A percentile compares a stretch with the other conserved stretches of the same genome.
Evolutionary conservation across 768 basidiomycete genomes (phyloP).

Genomic region (Daedaleopsis nitida): DNA sequence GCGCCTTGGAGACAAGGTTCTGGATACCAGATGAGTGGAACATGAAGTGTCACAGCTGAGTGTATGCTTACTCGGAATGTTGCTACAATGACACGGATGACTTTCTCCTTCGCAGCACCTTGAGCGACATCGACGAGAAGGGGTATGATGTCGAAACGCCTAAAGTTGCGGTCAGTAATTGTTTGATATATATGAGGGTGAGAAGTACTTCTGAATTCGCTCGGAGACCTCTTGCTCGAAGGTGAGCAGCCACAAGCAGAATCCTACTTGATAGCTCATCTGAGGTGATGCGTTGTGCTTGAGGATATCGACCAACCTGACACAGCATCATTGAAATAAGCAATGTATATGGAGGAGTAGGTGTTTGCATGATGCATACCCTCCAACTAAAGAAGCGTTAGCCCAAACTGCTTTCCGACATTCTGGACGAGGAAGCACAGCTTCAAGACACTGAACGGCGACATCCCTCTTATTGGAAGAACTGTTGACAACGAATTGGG

Average conservation of each 20-base stretch:
- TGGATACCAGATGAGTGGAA: slow-evolving; percentile 31
- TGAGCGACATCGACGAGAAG: slow-evolving; percentile 83
- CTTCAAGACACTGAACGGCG: slow-evolving; percentile 89
- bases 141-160: slow-evolving; percentile 89
- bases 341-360: not conserved
- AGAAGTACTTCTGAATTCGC: slow-evolving; percentile 79
- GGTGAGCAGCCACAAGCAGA: slow-evolving; percentile 92
- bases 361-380: slow-evolving; percentile 43
- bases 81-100: slow-evolving; percentile 89
- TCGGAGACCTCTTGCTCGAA: slow-evolving; percentile 87
- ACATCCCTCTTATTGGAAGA: slow-evolving; percentile 79
- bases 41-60: not conserved
- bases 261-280: slow-evolving; percentile 92
- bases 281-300: slow-evolving; percentile 84
- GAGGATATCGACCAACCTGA: slow-evolving; percentile 81
- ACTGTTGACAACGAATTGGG: slow-evolving; percentile 36
- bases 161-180: slow-evolving; percentile 32
- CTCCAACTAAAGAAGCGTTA: slow-evolving; percentile 64
- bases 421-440: slow-evolving; percentile 78
- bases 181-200: not conserved
- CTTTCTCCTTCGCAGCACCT: slow-evolving; percentile 93
- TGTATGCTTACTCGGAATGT: slow-evolving; percentile 71
- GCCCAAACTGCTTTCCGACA: slow-evolving; percentile 82
- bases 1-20: slow-evolving; percentile 92
- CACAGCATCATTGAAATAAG: not conserved